Conservation (phyloP, 768 basidiomycete genomes). For the Nidularia pulvinata region DNA sequence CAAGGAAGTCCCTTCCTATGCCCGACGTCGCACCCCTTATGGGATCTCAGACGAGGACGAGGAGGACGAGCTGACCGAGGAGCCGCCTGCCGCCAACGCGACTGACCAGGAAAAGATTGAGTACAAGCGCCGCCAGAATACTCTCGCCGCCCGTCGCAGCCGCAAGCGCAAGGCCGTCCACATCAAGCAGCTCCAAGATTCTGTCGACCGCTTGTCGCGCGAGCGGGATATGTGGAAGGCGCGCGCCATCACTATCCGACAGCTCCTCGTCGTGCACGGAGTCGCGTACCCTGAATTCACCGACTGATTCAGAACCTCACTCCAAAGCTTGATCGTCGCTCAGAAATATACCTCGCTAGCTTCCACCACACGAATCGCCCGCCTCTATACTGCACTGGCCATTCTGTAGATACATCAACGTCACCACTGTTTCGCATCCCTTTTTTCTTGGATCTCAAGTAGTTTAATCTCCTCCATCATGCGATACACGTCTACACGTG, state of each 20-base stretch:
- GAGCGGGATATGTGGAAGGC: not conserved
- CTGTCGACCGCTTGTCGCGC: not conserved
- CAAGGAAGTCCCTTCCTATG: conserved; percentile 76
- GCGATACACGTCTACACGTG: too few relatives aligned
- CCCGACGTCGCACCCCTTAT: conserved; percentile 53
- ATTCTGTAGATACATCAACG: too few relatives aligned
- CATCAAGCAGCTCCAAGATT: not conserved
- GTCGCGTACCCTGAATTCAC: not conserved
- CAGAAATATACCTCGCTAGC: too few relatives aligned
- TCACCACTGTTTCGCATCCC: too few relatives aligned
- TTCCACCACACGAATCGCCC: too few relatives aligned
- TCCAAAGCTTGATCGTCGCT: too few relatives aligned
- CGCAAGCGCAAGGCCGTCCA: conserved; percentile 22
- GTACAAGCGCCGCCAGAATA: conserved; percentile 82
- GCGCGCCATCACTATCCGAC: not conserved
- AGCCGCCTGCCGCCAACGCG: conserved; percentile 35
- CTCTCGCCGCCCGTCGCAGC: conserved; percentile 80
- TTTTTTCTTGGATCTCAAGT: too few relatives aligned
- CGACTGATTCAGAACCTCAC: not conserved
- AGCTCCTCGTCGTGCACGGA: not conserved
- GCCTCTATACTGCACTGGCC: too few relatives aligned
- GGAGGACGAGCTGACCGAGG: conserved; percentile 48
- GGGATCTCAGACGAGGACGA: conserved; percentile 45
- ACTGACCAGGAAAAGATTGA: conserved; percentile 68
- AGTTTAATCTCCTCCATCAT: too few relatives aligned